Base-by-base conservation (phyloP, 371 early-diverging fungal species). In the Vavraia culicis region DNA sequence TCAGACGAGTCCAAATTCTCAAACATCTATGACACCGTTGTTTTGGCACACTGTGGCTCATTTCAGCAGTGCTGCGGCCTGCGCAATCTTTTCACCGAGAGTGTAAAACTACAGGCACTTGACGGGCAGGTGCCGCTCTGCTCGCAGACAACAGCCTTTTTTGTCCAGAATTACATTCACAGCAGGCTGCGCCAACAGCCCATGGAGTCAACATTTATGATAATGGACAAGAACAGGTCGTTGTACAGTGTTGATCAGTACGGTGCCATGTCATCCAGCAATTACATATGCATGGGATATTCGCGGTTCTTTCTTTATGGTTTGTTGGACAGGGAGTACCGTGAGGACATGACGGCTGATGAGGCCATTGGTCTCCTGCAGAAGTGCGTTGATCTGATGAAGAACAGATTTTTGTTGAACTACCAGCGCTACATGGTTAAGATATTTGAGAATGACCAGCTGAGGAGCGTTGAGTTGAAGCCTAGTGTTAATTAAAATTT, bases 281-380 rank as follows among this genome's bases (percentile, higher is more conserved):
- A 44, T 0, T 58, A 39, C 33, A 32, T 45, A 21, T 40, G 43
- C 27, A 38, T 35, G 11, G 58, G 58, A 23, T 40, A 40, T 21
- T 36, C 52, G 1, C 35, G 47, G n/a, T 58, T 52, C 43, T 50
- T 58, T 21, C 35, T 34, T 15, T 58, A 58, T 35, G 58, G 58
- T 23, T 35, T 58, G 3, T 32, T 58, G 14, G 58, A 58, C 9
- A 45, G 48, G n/a, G 45, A 58, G 21, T 58, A 58, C 31, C 8
- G 21, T 20, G 33, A 40, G 2, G 39, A 44, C 33, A 38, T 58
- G n/a, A 50, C 19, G 37, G 14, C 22, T 15, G 58, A 58, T 19
- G 31, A 36, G 0, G 58, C 41, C 1, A 18, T 58, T 7, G 19
- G 35, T 2, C 41, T 51, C n/a, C 23, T 58, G 7, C 18, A 58